Evolutionary conservation across 2,329 filamentous ascomycete genomes (phyloP).

Genomic region (Penicillium vulpinum): DNA sequence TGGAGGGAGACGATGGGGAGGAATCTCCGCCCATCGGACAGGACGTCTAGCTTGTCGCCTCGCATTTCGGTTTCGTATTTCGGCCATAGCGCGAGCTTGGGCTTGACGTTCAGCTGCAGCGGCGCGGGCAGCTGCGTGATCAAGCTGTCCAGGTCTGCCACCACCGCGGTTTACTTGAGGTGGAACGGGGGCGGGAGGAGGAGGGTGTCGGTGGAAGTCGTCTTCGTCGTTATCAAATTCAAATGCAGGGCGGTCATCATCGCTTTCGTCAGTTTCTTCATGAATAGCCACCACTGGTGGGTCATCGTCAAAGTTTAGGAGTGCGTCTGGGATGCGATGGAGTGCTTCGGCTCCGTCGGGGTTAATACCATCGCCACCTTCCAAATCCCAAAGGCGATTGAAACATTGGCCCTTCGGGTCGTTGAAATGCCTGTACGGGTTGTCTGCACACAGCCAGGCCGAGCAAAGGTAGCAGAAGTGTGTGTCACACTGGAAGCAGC

Average conservation of each 20-base stretch:
- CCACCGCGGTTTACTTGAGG: conserved; percentile 35
- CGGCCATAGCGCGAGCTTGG: conserved; percentile 42
- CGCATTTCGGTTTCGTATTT: conserved; percentile 33
- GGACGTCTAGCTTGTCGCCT: neutral
- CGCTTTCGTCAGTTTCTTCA: conserved; percentile 25
- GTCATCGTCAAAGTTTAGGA: conserved; percentile 40
- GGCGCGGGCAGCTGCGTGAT: conserved; percentile 37
- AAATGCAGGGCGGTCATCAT: conserved; percentile 29
- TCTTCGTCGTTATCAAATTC: conserved; percentile 31
- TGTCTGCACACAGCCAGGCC: conserved; percentile 75
- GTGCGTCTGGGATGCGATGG: conserved; percentile 42
- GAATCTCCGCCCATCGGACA: neutral
- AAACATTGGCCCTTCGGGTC: conserved; percentile 69
- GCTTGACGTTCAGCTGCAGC: conserved; percentile 41
- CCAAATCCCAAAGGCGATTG: conserved; percentile 85
- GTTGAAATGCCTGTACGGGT: conserved; percentile 91
- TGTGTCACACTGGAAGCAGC: conserved; percentile 81
- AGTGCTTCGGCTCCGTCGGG: conserved; percentile 43
- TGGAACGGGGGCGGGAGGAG: conserved; percentile 44
- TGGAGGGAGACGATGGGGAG: conserved; percentile 13
- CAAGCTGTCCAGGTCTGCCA: conserved; percentile 28
- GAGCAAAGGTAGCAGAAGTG: conserved; percentile 97
- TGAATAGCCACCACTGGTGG: conserved; percentile 8
- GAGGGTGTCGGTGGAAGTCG: conserved; percentile 31
- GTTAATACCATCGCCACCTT: conserved; percentile 68